Conservation (phyloP, 2,329 filamentous ascomycete species). For the Diaporthe sp. region DNA sequence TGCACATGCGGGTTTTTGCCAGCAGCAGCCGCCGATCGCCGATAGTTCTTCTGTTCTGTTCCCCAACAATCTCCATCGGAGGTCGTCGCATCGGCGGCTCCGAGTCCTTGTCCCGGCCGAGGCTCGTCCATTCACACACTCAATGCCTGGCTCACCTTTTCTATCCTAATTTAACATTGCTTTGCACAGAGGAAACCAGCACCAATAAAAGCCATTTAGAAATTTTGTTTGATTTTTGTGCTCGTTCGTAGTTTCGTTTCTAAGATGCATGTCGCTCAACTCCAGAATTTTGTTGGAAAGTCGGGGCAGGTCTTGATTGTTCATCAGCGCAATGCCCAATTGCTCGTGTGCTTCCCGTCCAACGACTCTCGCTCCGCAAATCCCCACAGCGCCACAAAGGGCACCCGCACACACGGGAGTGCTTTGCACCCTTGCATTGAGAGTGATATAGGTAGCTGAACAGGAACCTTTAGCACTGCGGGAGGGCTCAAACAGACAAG, state of each 20-base stretch:
- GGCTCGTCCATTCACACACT: neutral
- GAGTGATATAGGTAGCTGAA: neutral
- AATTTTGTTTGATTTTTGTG: neutral
- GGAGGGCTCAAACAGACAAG: neutral
- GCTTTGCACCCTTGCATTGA: neutral
- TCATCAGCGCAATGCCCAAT: too few relatives aligned
- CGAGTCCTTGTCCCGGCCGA: slow-evolving; percentile 25
- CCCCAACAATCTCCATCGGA: slow-evolving; percentile 32
- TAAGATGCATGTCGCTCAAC: neutral
- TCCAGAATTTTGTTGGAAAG: neutral
- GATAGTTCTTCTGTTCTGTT: neutral
- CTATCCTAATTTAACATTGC: neutral
- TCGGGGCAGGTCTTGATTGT: too few relatives aligned
- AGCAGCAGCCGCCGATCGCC: slow-evolving; percentile 17
- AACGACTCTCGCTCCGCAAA: neutral
- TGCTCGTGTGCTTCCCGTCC: neutral
- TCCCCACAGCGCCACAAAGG: neutral
- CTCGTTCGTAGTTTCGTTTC: neutral
- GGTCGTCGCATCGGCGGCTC: slow-evolving; percentile 10
- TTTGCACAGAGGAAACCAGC: neutral
- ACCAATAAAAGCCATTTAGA: neutral
- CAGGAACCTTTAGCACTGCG: neutral
- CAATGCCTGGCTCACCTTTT: neutral
- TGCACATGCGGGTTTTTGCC: slow-evolving; percentile 31
- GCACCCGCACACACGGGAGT: neutral